phyloP scores from a whole-genome alignment of 2,329 filamentous ascomycete species.

The Pyrenochaeta sp. region DNA sequence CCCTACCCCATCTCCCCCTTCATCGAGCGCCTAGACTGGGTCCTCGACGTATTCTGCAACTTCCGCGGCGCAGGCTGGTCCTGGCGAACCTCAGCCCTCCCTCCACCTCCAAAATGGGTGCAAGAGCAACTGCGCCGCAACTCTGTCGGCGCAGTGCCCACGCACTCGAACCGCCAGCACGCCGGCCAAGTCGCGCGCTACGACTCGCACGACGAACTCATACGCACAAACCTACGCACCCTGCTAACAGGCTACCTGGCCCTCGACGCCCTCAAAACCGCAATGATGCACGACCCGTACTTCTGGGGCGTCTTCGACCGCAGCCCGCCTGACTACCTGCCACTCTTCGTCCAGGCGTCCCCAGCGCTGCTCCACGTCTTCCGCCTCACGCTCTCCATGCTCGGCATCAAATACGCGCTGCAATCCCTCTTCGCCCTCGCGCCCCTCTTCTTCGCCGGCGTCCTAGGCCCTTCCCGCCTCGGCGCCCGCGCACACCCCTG shows the following conservation, averaged over 20 bases:
- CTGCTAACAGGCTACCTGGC: conserved; percentile 68
- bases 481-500: conserved; percentile 67
- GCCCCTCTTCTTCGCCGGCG: conserved; percentile 66
- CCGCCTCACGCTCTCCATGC: conserved; percentile 64
- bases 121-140: conserved; percentile 47
- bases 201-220: conserved; percentile 40
- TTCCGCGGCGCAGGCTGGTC: conserved; percentile 69
- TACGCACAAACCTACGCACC: conserved; percentile 43
- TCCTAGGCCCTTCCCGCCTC: conserved; percentile 65
- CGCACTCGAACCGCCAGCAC: conserved; percentile 28
- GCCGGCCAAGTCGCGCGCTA: conserved; percentile 49
- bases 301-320: conserved; percentile 65
- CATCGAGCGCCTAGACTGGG: conserved; percentile 65
- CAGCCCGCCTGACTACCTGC: conserved; percentile 54
- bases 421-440: conserved; percentile 66
- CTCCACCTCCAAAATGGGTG: conserved; percentile 52
- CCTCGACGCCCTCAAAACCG: conserved; percentile 73
- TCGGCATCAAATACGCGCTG: conserved; percentile 67
- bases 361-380: conserved; percentile 56
- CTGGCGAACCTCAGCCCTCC: conserved; percentile 61
- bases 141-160: conserved; percentile 19
- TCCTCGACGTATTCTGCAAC: conserved; percentile 62
- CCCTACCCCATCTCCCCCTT: conserved; percentile 57
- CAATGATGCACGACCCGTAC: conserved; percentile 80
- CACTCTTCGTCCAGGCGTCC: conserved; percentile 52